Evolutionary conservation across 495 filamentous ascomycete species (phyloP).

Genomic region (Penicillium coffeae): DNA sequence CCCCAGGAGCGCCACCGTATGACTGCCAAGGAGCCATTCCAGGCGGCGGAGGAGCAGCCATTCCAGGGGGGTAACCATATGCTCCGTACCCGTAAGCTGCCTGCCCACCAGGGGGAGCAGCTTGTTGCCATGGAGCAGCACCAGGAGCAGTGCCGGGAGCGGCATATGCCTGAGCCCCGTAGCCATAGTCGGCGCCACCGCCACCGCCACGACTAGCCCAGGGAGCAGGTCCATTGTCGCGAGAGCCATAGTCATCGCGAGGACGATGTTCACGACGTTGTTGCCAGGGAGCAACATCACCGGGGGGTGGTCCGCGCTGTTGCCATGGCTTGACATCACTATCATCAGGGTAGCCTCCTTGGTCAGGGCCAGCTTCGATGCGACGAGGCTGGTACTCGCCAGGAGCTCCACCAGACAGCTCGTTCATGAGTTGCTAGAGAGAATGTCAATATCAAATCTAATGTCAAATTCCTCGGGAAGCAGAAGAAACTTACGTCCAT

Average conservation of each 20-base stretch:
- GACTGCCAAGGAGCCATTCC: constrained; percentile 57
- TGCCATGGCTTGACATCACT: constrained; percentile 82
- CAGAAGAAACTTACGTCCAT: constrained; percentile 79
- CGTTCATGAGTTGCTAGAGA: constrained; percentile 89
- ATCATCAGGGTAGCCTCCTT: constrained; percentile 46
- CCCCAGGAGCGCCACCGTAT: constrained; percentile 39
- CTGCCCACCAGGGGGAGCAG: constrained; percentile 48
- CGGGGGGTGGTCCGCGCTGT: constrained; percentile 77
- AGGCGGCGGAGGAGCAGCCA: constrained; percentile 40
- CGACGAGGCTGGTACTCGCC: constrained; percentile 65
- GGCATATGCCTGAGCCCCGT: constrained; percentile 35
- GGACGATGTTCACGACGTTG: constrained; percentile 54
- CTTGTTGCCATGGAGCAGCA: constrained; percentile 69
- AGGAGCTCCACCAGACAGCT: constrained; percentile 76
- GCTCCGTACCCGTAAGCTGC: constrained; percentile 50
- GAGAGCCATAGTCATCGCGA: constrained; percentile 40
- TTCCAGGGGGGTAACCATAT: constrained; percentile 47
- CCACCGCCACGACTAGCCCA: constrained; percentile 43
- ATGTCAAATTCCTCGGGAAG: no score
- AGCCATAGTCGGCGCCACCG: constrained; percentile 31
- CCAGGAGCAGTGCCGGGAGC: constrained; percentile 61
- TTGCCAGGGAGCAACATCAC: constrained; percentile 77
- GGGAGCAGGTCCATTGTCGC: constrained; percentile 41
- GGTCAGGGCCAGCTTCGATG: constrained; percentile 79
- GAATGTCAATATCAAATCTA: constrained; percentile 31